phyloP scores from a whole-genome alignment of 2,329 filamentous ascomycete species.

The Immersiporthe knoxdaviesiana region DNA sequence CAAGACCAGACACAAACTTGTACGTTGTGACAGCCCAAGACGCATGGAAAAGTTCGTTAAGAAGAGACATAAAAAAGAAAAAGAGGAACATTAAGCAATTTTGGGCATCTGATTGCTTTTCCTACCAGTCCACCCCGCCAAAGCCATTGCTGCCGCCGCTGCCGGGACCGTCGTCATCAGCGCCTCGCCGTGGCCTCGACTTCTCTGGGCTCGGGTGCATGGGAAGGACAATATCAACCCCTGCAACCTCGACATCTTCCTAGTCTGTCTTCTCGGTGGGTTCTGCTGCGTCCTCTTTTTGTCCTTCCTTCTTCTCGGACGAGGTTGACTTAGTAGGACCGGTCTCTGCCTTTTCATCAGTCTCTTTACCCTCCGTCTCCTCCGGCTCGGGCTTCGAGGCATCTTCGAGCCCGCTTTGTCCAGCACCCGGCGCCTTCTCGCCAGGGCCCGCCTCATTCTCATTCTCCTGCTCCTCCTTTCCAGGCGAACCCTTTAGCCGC shows the following conservation, averaged over 20 bases:
- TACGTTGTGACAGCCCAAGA: background rate
- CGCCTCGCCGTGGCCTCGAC: background rate
- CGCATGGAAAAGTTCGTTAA: background rate
- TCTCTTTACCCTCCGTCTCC: background rate
- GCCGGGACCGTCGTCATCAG: background rate
- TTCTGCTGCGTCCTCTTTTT: background rate
- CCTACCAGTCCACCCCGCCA: background rate
- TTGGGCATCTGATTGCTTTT: background rate
- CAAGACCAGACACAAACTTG: background rate
- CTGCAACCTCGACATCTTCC: constrained; percentile 17
- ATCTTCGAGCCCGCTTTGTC: background rate
- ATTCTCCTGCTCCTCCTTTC: background rate
- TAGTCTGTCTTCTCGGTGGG: constrained; percentile 21
- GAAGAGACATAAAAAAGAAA: background rate
- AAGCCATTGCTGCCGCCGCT: background rate
- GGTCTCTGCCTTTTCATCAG: background rate
- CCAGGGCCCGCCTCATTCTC: constrained; percentile 29
- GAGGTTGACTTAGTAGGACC: background rate
- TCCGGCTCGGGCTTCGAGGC: background rate
- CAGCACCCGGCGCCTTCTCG: background rate
- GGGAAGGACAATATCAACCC: constrained; percentile 12
- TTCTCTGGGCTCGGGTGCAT: constrained; percentile 17
- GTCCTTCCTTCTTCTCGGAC: background rate
- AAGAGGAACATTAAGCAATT: too few relatives aligned
- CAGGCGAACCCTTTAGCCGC: constrained; percentile 53